Evolutionary conservation across 2,329 filamentous ascomycete genomes (phyloP).

Genomic region (Leptographium galeiforme): DNA sequence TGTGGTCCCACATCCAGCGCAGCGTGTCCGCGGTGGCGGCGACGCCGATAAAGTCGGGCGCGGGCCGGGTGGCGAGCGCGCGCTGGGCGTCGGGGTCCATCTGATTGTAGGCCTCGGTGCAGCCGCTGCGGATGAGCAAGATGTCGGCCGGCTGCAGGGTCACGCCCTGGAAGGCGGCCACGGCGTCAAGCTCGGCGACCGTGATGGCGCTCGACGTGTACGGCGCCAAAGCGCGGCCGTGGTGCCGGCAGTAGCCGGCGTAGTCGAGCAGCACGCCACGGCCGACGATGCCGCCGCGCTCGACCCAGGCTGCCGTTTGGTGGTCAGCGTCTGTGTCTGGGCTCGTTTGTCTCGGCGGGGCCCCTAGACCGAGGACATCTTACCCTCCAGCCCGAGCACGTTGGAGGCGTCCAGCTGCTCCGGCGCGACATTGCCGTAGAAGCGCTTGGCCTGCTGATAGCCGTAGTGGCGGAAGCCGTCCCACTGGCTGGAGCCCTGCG

Average conservation of each 20-base stretch:
- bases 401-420: constrained; percentile 5
- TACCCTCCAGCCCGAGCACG: constrained; percentile 8
- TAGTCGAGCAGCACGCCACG: constrained; percentile 34
- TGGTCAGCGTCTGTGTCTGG: neutral
- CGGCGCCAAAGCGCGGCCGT: constrained; percentile 5
- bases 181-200: constrained; percentile 17
- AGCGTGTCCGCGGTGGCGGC: constrained; percentile 21
- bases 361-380: neutral
- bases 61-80: constrained; percentile 19
- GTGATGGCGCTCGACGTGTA: constrained; percentile 12
- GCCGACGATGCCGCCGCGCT: constrained; percentile 26
- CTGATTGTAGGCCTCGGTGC: constrained; percentile 17
- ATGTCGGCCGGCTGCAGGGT: constrained; percentile 23
- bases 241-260: constrained; percentile 6
- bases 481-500: constrained; percentile 34
- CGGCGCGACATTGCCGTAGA: constrained; percentile 5
- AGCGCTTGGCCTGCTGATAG: constrained; percentile 7
- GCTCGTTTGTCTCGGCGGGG: neutral
- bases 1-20: constrained; percentile 30
- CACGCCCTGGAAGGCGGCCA: constrained; percentile 20
- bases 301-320: constrained; percentile 8
- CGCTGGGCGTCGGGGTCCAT: constrained; percentile 12
- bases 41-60: constrained; percentile 21
- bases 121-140: constrained; percentile 25
- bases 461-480: constrained; percentile 31